These are phyloP conservation scores for Pisolithus tinctorius DNA, from an alignment of 768 basidiomycete species.

Conservation along the genomic window DNA sequence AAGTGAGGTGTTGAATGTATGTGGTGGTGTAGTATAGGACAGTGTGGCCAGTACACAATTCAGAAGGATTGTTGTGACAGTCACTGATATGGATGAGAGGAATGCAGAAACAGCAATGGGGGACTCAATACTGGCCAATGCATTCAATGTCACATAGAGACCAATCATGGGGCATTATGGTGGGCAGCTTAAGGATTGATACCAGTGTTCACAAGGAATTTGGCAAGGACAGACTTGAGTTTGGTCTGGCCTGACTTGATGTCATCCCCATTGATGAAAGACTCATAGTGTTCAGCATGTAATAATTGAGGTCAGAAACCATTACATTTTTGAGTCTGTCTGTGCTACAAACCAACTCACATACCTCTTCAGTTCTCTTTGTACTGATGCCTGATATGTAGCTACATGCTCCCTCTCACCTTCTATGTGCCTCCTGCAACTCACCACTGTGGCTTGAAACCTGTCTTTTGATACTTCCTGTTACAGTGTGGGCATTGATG, in stretches of 20 bases:
- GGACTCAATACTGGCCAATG: slow-evolving; percentile 35
- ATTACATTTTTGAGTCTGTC: too few relatives aligned
- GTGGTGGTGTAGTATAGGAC: slow-evolving; percentile 53
- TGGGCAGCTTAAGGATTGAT: too few relatives aligned
- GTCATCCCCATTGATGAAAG: slow-evolving; percentile 97
- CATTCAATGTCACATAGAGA: slow-evolving; percentile 55
- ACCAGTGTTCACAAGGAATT: slow-evolving; percentile 97
- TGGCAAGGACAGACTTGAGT: slow-evolving; percentile 93
- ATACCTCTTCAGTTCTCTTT: too few relatives aligned
- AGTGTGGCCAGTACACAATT: slow-evolving; percentile 67
- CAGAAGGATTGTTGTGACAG: slow-evolving; percentile 61
- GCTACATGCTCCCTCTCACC: too few relatives aligned
- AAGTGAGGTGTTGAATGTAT: slow-evolving; percentile 64
- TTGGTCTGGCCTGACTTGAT: slow-evolving; percentile 98
- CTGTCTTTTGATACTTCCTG: too few relatives aligned
- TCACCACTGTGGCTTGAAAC: too few relatives aligned
- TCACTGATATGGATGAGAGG: slow-evolving; percentile 56
- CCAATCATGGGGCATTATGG: slow-evolving; percentile 80
- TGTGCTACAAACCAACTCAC: too few relatives aligned
- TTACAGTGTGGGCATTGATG: too few relatives aligned
- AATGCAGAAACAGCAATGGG: slow-evolving; percentile 39
- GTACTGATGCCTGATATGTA: too few relatives aligned
- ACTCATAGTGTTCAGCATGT: slow-evolving; percentile 78
- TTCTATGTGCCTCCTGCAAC: too few relatives aligned
- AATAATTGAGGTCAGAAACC: too few relatives aligned